Evolutionary conservation across 2,329 filamentous ascomycete species (phyloP).

Genomic region (Fusarium oxysporum): DNA sequence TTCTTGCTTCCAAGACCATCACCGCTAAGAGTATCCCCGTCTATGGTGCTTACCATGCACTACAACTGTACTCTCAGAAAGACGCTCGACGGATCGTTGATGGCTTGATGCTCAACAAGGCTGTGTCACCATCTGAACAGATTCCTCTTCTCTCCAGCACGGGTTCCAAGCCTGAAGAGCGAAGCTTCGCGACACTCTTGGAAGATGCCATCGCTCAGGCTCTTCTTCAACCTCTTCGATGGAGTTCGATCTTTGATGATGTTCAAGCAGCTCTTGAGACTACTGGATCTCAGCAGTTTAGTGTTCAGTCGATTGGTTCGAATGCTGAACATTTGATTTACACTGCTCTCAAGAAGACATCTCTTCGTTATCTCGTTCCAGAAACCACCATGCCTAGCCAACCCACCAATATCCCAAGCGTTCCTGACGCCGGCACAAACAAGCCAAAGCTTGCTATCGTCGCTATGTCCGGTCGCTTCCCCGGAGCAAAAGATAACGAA

Average conservation of each 20-base stretch:
- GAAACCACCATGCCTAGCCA: fast-evolving
- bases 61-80: constrained; percentile 29
- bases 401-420: fast-evolving
- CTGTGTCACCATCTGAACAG: constrained; percentile 1
- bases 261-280: constrained; percentile 7
- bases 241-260: constrained; percentile 22
- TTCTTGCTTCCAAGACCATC: constrained; percentile 5
- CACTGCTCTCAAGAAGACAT: constrained; percentile 34
- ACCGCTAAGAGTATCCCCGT: constrained; percentile 30
- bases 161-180: constrained; percentile 7
- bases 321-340: constrained; percentile 38
- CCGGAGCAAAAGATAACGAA: constrained; percentile 68
- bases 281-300: constrained; percentile 11
- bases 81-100: constrained; percentile 21
- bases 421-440: not conserved
- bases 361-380: constrained; percentile 22
- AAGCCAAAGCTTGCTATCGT: constrained; percentile 64
- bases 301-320: constrained; percentile 10
- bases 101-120: constrained; percentile 2
- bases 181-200: constrained; percentile 24
- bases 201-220: constrained; percentile 28
- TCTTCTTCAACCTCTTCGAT: constrained; percentile 27
- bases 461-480: constrained; percentile 74
- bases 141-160: constrained; percentile 20
- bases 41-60: constrained; percentile 36